Conservation (phyloP, 2,329 filamentous ascomycete genomes). For the Calonectria fujianensis region DNA sequence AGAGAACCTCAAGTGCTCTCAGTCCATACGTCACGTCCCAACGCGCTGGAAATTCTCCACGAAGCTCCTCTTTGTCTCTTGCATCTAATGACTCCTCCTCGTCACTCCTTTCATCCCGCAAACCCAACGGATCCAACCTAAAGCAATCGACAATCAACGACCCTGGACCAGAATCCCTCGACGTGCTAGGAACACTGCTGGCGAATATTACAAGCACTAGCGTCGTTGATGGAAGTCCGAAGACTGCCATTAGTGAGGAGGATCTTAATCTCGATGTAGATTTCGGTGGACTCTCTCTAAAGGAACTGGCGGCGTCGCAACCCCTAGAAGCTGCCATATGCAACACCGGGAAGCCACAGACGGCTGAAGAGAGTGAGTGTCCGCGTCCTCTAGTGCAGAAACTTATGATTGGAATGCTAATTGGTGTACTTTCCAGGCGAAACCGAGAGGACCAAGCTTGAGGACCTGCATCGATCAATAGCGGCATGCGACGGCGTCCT, state of each 20-base stretch:
- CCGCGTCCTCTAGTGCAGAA: background rate
- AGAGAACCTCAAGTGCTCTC: conserved; percentile 80
- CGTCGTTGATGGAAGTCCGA: conserved; percentile 37
- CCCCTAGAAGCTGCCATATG: conserved; percentile 44
- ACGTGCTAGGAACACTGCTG: conserved; percentile 76
- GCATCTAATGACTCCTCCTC: conserved; percentile 84
- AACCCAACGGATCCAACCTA: conserved; percentile 80
- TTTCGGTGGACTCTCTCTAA: conserved; percentile 85
- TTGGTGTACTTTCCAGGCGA: conserved; percentile 73
- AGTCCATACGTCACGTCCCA: conserved; percentile 81
- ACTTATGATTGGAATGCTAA: background rate
- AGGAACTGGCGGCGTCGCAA: conserved; percentile 76
- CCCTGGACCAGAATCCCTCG: conserved; percentile 80
- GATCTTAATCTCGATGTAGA: conserved; percentile 81
- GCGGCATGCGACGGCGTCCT: conserved; percentile 93
- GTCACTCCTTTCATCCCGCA: conserved; percentile 80
- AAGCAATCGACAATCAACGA: conserved; percentile 73
- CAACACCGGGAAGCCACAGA: conserved; percentile 72
- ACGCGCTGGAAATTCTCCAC: conserved; percentile 80
- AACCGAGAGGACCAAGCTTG: conserved; percentile 87
- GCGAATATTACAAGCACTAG: conserved; percentile 51
- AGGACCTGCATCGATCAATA: conserved; percentile 93
- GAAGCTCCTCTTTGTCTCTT: conserved; percentile 87
- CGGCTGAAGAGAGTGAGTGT: conserved; percentile 81
- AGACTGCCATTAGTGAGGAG: conserved; percentile 63